These are phyloP conservation scores for Quercus gilva DNA, from an alignment of 306 rosid genomes.

Conservation along the genomic window DNA sequence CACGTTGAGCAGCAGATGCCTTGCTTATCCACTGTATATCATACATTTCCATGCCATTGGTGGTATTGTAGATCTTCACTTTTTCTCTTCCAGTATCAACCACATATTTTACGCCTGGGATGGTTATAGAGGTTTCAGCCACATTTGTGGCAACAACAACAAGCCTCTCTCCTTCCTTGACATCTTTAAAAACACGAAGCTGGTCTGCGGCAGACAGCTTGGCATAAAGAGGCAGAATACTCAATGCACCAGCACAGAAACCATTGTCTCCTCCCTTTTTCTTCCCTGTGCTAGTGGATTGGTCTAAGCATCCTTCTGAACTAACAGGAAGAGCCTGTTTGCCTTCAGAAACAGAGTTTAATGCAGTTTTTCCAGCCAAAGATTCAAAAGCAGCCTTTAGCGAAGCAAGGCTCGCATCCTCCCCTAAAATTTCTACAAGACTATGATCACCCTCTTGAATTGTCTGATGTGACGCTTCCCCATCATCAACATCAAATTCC, in stretches of 20 bases:
- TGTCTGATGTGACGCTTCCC: constrained; percentile 15
- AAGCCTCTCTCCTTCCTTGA: constrained; percentile 76
- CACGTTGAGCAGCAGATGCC: constrained; percentile 95
- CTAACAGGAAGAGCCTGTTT: constrained; percentile 22
- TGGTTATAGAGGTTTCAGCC: constrained; percentile 97
- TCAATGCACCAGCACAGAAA: constrained; percentile 45
- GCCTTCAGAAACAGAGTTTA: constrained; percentile 28
- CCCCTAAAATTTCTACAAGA: constrained; percentile 41
- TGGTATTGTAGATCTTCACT: constrained; percentile 67
- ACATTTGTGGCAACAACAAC: constrained; percentile 92
- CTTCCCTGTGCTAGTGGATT: constrained; percentile 30
- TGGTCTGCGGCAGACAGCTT: constrained; percentile 86
- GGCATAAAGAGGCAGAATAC: constrained; percentile 88
- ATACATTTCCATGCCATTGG: constrained; percentile 81
- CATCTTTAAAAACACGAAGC: constrained; percentile 71
- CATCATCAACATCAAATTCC: constrained; percentile 45
- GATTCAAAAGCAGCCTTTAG: constrained; percentile 78
- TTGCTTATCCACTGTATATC: constrained; percentile 87
- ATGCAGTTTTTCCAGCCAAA: constrained; percentile 44
- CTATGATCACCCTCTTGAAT: constrained; percentile 37
- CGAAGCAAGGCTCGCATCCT: constrained; percentile 50
- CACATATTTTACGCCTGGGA: constrained; percentile 89
- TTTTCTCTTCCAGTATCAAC: constrained; percentile 94
- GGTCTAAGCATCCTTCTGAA: constrained; percentile 34
- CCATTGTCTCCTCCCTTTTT: constrained; percentile 20